Evolutionary conservation across 2,329 filamentous ascomycete species (phyloP), one percentile per base, ranked within the genome.

Genomic region (Penicillium concentricum): DNA sequence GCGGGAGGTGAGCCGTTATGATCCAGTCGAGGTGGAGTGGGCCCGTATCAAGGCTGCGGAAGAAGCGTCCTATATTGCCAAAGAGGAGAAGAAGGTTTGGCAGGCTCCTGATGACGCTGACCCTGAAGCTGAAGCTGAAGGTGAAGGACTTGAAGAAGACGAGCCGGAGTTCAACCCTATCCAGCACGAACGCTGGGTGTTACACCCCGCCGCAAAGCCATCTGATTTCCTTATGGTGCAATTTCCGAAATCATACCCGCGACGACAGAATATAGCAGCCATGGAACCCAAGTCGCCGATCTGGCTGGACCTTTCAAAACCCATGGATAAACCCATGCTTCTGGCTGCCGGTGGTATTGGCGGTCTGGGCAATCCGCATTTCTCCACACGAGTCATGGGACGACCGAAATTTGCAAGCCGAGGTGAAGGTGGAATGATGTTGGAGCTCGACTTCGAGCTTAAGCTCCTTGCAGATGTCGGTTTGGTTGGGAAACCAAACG

Each of bases 391-490:
- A 53, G 83, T 86, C n/a, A 82, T 85, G 48, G 84, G 86, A 4
- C 83, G 88, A 41, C 94, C 94, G 0, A 88, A 93, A 67, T 96
- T 92, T 72, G 94, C 93, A 6, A 96, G 92, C 1, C 89, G 87
- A 64, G 94, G 94, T 41, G 91, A 96, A 64, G 81, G 84, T 13
- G 90, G 91, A 37, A 85, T 94, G 67, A 87, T 84, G 38, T 80
- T 99, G 68, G 86, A 87, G 46, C 78, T 99, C 35, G 87, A 96
- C 70, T 83, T 99, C 15, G 94, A 99, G 73, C 83, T 99, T 60
- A 97, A 97, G 79, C 84, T 99, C 10, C 86, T 99, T 39, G 94
- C 94, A 5, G 94, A 99, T 74, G 89, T 99, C 8, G 94, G 94
- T 0, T 82, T 99, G 2, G 94, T 99, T 16, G 94, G 94, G 0